Percentiles rank a stretch among this genome's conserved stretches.
Conservation (phyloP, 78 protist species). For the Planoprotostelium fungivorum region DNA sequence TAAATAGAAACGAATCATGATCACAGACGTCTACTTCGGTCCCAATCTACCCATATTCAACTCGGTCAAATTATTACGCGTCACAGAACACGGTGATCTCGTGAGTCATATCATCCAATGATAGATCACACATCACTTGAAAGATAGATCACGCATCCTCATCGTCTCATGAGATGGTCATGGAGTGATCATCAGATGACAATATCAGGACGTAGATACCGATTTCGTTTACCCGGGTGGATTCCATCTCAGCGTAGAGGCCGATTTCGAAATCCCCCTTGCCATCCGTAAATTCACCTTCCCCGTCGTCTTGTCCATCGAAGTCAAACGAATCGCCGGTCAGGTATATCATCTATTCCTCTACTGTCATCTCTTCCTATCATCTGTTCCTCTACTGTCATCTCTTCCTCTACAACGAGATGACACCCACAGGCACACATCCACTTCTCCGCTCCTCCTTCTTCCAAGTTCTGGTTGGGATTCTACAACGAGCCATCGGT, state of each 20-base stretch:
- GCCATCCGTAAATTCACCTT: background rate
- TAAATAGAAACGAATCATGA: background rate
- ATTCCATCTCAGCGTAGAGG: background rate
- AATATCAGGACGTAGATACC: background rate
- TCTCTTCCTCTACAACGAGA: no score
- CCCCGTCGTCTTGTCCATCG: background rate
- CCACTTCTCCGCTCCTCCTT: background rate
- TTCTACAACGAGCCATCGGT: background rate
- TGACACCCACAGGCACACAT: background rate
- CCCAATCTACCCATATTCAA: background rate
- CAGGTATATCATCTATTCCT: no score
- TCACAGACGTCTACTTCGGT: background rate
- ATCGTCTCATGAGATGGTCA: no score
- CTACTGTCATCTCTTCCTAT: no score
- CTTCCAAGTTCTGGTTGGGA: background rate
- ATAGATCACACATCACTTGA: no score
- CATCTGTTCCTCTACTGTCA: no score
- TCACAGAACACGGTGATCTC: background rate
- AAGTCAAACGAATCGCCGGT: background rate
- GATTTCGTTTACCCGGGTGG: background rate
- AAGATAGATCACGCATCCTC: no score
- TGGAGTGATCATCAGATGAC: no score
- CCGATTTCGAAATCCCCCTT: background rate
- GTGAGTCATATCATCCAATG: background rate
- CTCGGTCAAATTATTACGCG: background rate